Evolutionary conservation across 2,329 filamentous ascomycete genomes (phyloP), one percentile per base, ranked within the genome.

Genomic region (Ceratocystis destructans): DNA sequence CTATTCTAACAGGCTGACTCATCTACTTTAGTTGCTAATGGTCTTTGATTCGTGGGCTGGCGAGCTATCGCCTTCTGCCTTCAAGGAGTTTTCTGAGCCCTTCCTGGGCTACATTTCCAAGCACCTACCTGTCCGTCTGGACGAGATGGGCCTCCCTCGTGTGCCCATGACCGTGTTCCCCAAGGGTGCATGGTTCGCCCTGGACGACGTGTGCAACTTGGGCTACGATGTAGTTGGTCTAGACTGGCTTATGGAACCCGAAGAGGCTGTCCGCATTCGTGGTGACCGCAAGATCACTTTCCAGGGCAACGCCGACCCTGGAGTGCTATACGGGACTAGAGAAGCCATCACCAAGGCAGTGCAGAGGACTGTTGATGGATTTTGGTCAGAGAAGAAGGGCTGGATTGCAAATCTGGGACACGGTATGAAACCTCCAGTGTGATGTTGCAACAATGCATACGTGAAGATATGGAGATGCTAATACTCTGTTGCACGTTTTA

Each of bases 11-110:
- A 37, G 8, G 8, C 12, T 37, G 33, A 37, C 33, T 12, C 33
- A 37, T 12, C 45, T 31, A 31, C 7, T 10, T 22, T 68, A 89
- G 86, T 83, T 96, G 74, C 80, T 97, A 33, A 94, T 97, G 81
- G 90, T 99, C 12, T 99, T 99, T 73, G 94, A 99, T 75, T 97
- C 93, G 0, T 99, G 94, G 93, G 94, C 94, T 1, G 92, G 91
- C 53, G 94, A 99, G 77, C 81, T 99, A 59, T 91, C 89, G 7
- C 93, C 94, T 1, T 77, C 83, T 5, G 85, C 88, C 0, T 99
- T 96, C 79, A 87, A 87, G 73, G 80, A 87, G 66, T 95, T 97
- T 75, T 87, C 90, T 1, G 83, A 94, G 70, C 94, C 94, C 0
- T 96, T 93, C 73, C 81, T 99, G 64, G 83, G 83, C 55, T 86